Evolutionary conservation across 345 rosid genomes (phyloP).

Genomic region (Cardamine resedifolia): DNA sequence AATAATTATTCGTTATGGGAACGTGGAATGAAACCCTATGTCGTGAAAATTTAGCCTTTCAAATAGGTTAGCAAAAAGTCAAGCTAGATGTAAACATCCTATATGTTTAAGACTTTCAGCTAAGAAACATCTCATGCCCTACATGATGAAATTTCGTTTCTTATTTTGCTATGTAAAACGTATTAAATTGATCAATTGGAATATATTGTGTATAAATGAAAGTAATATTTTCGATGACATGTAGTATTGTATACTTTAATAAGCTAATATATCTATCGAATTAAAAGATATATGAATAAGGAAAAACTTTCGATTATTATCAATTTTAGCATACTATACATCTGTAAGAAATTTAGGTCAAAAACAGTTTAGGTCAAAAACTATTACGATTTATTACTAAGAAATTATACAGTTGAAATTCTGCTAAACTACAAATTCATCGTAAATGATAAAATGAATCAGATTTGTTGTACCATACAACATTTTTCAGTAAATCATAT

Average conservation of each 20-base stretch:
- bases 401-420: too few relatives aligned
- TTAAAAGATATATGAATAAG: neutral
- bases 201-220: neutral
- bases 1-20: neutral
- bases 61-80: constrained; percentile 6
- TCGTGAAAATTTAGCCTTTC: neutral
- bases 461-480: neutral
- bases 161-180: neutral
- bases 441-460: neutral
- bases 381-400: too few relatives aligned
- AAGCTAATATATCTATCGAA: neutral
- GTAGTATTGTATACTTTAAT: neutral
- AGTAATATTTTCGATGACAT: neutral
- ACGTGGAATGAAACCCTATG: neutral
- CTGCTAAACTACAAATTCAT: too few relatives aligned
- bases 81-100: constrained; percentile 7
- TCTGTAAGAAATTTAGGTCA: neutral
- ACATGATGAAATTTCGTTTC: neutral
- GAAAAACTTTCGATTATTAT: neutral
- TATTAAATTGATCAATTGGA: neutral
- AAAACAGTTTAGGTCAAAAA: too few relatives aligned
- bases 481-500: neutral
- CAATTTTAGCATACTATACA: neutral
- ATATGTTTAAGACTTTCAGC: neutral
- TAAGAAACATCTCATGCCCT: constrained; percentile 10